Conservation (phyloP, 371 early-diverging fungal genomes). For the Syncephalis fuscata region DNA sequence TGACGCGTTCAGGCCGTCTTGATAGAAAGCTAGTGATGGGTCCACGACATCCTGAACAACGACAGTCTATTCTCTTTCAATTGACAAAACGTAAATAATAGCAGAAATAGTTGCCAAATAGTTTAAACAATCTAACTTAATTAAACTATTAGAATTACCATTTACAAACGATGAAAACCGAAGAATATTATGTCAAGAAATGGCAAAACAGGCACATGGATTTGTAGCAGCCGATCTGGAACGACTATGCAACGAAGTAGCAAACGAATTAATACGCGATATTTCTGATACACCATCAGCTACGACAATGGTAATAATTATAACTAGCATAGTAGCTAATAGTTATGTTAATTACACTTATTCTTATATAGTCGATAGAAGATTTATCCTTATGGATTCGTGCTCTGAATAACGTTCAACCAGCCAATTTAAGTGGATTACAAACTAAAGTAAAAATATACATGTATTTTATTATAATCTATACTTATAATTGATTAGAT, state of each 20-base stretch:
- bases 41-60: not conserved
- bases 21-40: slow-evolving; percentile 14
- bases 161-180: slow-evolving; percentile 24
- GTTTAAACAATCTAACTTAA: no score
- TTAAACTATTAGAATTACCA: slow-evolving; percentile 40
- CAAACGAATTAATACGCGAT: no score
- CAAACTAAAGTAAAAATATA: slow-evolving; percentile 21
- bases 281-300: no score
- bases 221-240: slow-evolving; percentile 61
- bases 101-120: not conserved
- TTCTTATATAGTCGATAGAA: no score
- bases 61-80: not conserved
- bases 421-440: slow-evolving; percentile 40
- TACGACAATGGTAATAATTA: no score
- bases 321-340: no score
- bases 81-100: not conserved
- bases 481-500: slow-evolving; percentile 19
- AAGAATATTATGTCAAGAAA: slow-evolving; percentile 48
- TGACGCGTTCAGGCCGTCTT: slow-evolving; percentile 35
- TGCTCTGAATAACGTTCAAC: slow-evolving; percentile 23
- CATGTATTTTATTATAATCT: slow-evolving; percentile 4
- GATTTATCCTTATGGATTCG: not conserved
- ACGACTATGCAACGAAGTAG: slow-evolving; percentile 24
- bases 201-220: slow-evolving; percentile 86
- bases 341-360: not conserved